Percentiles rank a stretch among this genome's conserved stretches.
phyloP scores from a whole-genome alignment of 768 basidiomycete genomes.

The Rhodocollybia butyracea region DNA sequence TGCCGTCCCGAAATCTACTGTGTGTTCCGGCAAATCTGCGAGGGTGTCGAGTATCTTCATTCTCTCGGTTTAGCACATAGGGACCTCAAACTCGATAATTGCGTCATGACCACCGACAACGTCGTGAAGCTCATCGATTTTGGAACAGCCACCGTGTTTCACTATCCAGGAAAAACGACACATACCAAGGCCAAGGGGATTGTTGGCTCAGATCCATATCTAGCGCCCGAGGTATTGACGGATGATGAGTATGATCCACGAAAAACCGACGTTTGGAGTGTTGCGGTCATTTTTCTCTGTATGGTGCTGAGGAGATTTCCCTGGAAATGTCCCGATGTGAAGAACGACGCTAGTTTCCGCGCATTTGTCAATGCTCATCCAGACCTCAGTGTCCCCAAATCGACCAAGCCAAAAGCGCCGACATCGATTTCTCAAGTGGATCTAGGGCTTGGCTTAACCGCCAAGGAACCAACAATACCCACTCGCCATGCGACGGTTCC shows the following conservation, averaged over 20 bases:
- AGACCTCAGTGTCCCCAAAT: conserved; percentile 48
- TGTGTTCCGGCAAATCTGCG: conserved; percentile 97
- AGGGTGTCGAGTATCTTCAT: conserved; percentile 97
- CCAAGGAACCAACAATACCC: conserved; percentile 23
- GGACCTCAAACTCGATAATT: conserved; percentile 99
- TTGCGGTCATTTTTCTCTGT: conserved; percentile 98
- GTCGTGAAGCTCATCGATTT: conserved; percentile 99
- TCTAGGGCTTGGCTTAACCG: conserved; percentile 10
- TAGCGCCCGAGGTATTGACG: conserved; percentile 91
- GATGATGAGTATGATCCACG: conserved; percentile 80
- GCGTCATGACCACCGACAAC: conserved; percentile 95
- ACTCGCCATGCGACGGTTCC: conserved; percentile 2
- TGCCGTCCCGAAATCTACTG: conserved; percentile 97
- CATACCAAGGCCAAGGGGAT: conserved; percentile 76
- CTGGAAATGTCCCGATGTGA: conserved; percentile 97
- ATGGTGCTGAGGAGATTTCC: conserved; percentile 98
- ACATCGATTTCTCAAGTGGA: conserved; percentile 12
- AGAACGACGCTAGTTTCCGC: conserved; percentile 87
- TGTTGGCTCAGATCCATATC: conserved; percentile 97
- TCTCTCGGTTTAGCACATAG: conserved; percentile 97
- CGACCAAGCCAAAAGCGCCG: conserved; percentile 35
- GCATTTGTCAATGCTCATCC: conserved; percentile 93
- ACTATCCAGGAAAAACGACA: conserved; percentile 89
- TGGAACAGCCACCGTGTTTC: conserved; percentile 99
- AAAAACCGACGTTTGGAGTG: conserved; percentile 98